These are phyloP conservation scores for Medicago ruthenica DNA, from an alignment of 306 rosid species.

Conservation along the genomic window DNA sequence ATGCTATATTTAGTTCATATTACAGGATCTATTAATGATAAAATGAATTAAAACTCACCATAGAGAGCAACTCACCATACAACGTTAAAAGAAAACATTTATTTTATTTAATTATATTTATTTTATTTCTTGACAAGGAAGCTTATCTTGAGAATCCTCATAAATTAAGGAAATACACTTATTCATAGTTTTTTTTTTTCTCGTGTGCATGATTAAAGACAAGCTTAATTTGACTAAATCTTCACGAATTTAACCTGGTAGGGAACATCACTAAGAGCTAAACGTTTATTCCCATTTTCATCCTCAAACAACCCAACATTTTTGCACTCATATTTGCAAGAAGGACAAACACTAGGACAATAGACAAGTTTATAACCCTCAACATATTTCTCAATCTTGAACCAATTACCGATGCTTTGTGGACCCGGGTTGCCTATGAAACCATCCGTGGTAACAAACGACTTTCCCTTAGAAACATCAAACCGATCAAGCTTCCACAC, in stretches of 20 bases:
- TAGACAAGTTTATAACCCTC: conserved; percentile 28
- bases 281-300: conserved; percentile 20
- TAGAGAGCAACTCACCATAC: too few species aligned
- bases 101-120: too few species aligned
- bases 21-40: too few species aligned
- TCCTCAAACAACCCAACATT: conserved; percentile 35
- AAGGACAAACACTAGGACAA: conserved; percentile 12
- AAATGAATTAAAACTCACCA: too few species aligned
- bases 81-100: too few species aligned
- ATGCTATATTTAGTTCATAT: too few species aligned
- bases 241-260: conserved; percentile 22
- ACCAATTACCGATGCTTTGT: conserved; percentile 49
- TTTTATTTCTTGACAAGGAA: neutral
- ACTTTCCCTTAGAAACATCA: conserved; percentile 13
- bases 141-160: neutral
- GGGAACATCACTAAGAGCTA: conserved; percentile 38
- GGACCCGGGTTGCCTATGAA: conserved; percentile 48
- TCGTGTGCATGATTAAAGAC: neutral
- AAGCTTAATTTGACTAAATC: neutral
- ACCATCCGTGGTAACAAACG: conserved; percentile 48
- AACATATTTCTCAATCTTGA: conserved; percentile 46
- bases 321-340: conserved; percentile 26
- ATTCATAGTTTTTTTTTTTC: neutral
- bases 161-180: neutral
- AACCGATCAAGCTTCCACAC: conserved; percentile 39